phyloP scores from a whole-genome alignment of 2,329 filamentous ascomycete genomes.

The Sporothrix humicola region DNA sequence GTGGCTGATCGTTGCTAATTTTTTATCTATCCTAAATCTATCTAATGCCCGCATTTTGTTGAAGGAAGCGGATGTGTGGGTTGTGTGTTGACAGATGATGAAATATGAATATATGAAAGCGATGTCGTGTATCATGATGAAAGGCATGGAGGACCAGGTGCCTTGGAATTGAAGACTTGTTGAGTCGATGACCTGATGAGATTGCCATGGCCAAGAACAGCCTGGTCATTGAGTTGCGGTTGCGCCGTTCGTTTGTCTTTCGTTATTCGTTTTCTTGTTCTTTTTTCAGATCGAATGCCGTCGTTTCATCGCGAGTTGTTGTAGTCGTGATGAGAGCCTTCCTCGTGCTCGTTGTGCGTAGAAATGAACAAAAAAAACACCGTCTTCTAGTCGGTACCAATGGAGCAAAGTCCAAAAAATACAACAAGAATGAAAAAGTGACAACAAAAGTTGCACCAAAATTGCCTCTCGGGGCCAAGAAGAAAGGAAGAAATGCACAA shows the following conservation, averaged over 20 bases:
- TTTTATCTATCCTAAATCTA: constrained; percentile 27
- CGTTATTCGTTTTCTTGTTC: neutral
- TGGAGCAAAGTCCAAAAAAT: neutral
- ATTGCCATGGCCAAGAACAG: neutral
- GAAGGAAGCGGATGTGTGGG: constrained; percentile 14
- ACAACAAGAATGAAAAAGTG: neutral
- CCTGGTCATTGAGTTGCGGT: neutral
- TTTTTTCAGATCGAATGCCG: neutral
- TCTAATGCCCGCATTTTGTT: constrained; percentile 27
- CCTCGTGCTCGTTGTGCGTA: neutral
- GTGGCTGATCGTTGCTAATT: constrained; percentile 16
- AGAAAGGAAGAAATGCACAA: neutral
- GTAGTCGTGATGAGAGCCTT: neutral
- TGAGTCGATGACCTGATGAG: neutral
- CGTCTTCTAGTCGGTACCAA: neutral
- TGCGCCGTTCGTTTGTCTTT: neutral
- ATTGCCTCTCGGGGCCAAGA: neutral
- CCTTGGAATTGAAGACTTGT: too few species aligned
- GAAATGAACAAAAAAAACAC: neutral
- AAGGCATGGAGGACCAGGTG: neutral
- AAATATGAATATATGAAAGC: neutral
- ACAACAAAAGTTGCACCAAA: constrained; percentile 2
- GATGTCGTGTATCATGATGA: neutral
- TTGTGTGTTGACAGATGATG: neutral
- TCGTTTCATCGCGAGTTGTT: constrained; percentile 8